Evolutionary conservation across 78 protist genomes (phyloP).

Genomic region (Cavenderia fasciculata): DNA sequence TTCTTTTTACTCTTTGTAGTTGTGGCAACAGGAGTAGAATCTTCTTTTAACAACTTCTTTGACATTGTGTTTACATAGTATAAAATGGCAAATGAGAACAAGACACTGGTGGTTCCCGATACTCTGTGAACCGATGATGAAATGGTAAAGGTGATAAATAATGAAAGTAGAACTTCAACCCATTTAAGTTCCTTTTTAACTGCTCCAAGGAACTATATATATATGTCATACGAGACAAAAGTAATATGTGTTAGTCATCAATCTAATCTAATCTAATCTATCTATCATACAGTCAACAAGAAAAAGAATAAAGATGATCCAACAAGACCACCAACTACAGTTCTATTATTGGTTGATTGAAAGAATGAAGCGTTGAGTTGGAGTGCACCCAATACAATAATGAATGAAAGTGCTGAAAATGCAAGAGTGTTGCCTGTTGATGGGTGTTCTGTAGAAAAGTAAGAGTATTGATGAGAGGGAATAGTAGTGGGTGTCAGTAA

Average conservation of each 20-base stretch:
- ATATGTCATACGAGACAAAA: too few relatives aligned
- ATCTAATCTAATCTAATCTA: too few relatives aligned
- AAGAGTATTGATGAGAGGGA: too few relatives aligned
- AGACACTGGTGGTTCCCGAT: constrained; percentile 31
- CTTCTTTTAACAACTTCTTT: too few relatives aligned
- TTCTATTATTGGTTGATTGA: not conserved
- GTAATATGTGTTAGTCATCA: too few relatives aligned
- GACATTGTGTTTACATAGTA: constrained; percentile 1
- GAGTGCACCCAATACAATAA: constrained; percentile 22
- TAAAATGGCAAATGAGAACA: not conserved
- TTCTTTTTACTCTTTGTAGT: too few relatives aligned
- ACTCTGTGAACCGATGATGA: constrained; percentile 65
- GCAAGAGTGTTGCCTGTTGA: not conserved
- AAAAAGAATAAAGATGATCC: constrained; percentile 69
- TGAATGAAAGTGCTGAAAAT: constrained; percentile 17
- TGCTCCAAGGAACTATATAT: constrained; percentile 40
- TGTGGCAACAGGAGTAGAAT: too few relatives aligned
- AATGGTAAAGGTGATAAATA: not conserved
- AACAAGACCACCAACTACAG: constrained; percentile 60
- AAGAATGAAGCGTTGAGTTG: constrained; percentile 22
- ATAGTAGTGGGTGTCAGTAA: too few relatives aligned
- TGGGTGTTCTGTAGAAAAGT: constrained; percentile 73
- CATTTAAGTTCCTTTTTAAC: constrained; percentile 50
- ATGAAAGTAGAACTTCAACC: constrained; percentile 1
- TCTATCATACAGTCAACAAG: constrained; percentile 38